Evolutionary conservation across 305 asterid genomes (phyloP), one percentile per base, ranked within the genome.

Genomic region (Withania somnifera): DNA sequence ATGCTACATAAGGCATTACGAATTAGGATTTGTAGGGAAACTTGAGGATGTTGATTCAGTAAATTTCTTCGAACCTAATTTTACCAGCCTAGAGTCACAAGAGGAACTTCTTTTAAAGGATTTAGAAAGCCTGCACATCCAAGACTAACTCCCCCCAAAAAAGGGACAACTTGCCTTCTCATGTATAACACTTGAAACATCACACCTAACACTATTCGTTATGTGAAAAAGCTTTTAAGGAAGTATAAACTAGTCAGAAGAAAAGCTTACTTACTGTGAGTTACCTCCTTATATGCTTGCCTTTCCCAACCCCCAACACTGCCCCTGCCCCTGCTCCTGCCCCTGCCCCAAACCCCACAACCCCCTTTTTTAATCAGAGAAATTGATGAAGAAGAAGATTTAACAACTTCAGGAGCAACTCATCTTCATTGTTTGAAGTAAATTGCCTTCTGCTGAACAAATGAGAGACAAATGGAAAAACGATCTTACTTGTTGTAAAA

Each of bases 401-500:
- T 68, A 42, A 6, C 6, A 71, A 71, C 58, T 45, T 45, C 22
- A 45, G 19, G 38, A 14, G 58, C 13, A 71, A 71, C 42, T 71
- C 53, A 45, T 45, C 36, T 45, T 71, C 58, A 71, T 22, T 32
- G 79, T 71, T 71, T 24, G 58, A 24, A 45, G 7, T 7, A 24
- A 50, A 45, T 45, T 45, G 79, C 79, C 60, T 47, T 47, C 9
- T 24, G 47, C 42, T 24, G 8, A 50, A 26, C 60, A 30, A 54
- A 66, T 28, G 38, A 11, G 20, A 61, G 13, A 20, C 7, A 61
- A 61, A 17, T 38, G 11, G 15, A 7, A 66, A 47, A 34, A 58
- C 45, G 53, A 45, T n/a, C 94, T 87, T 79, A 96, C 99, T 92
- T 97, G 87, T 97, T 97, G 86, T 87, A 91, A 86, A 97, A 97